phyloP scores from a whole-genome alignment of 2,329 filamentous ascomycete species.

The Alternaria brassicicola region DNA sequence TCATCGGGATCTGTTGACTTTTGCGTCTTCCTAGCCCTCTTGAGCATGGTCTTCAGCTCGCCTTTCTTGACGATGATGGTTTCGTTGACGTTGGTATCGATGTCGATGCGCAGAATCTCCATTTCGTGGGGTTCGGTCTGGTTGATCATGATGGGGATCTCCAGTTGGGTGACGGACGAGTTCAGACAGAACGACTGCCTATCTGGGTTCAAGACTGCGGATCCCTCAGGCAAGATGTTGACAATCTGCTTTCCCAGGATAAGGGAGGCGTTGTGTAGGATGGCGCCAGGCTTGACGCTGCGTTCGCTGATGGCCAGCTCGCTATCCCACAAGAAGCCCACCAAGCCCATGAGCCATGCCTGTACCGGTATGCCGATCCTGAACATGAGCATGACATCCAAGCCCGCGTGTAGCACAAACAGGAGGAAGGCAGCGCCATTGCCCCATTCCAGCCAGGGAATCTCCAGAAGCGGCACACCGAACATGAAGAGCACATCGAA shows the following conservation, averaged over 20 bases:
- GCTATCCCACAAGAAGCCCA: slow-evolving; percentile 86
- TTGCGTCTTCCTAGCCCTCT: slow-evolving; percentile 66
- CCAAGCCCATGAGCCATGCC: slow-evolving; percentile 72
- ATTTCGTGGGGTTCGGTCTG: slow-evolving; percentile 88
- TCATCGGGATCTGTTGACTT: slow-evolving; percentile 57
- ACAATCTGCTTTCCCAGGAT: slow-evolving; percentile 97
- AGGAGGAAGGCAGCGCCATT: slow-evolving; percentile 73
- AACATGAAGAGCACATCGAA: slow-evolving; percentile 89
- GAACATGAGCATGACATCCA: slow-evolving; percentile 92
- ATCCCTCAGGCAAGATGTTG: slow-evolving; percentile 95
- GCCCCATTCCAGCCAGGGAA: slow-evolving; percentile 96
- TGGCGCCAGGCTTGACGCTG: slow-evolving; percentile 83
- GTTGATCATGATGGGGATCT: slow-evolving; percentile 89
- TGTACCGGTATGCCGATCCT: slow-evolving; percentile 80
- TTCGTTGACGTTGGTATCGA: slow-evolving; percentile 81
- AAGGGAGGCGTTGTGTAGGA: slow-evolving; percentile 89
- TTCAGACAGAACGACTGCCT: slow-evolving; percentile 82
- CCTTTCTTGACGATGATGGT: slow-evolving; percentile 75
- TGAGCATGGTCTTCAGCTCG: slow-evolving; percentile 77
- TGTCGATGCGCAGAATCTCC: slow-evolving; percentile 84
- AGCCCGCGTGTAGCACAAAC: slow-evolving; percentile 72
- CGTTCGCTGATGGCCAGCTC: slow-evolving; percentile 93
- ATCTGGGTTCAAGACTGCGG: slow-evolving; percentile 85
- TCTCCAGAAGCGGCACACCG: slow-evolving; percentile 81
- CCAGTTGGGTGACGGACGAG: slow-evolving; percentile 63